Evolutionary conservation across 2,329 filamentous ascomycete genomes (phyloP), one percentile per base, ranked within the genome.

Genomic region (Didymosphaeria variabile): DNA sequence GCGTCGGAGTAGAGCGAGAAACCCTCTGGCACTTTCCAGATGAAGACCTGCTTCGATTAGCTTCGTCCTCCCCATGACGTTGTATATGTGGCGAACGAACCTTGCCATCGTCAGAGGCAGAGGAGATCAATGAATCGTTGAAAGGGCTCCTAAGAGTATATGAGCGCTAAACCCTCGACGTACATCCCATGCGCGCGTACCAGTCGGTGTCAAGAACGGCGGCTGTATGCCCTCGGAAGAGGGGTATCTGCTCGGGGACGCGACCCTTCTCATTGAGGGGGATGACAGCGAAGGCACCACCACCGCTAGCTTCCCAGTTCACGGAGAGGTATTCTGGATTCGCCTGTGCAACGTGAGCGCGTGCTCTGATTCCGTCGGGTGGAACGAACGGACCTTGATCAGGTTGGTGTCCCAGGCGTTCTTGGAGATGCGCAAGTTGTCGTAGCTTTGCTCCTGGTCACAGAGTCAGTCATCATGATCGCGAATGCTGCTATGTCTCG

Each of bases 331-430:
- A 98, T 80, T 97, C 90, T 53, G 95, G 94, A 80, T 99, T 99
- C 79, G 89, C 95, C 93, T 96, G 77, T 54, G 67, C 29, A 57
- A 59, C 60, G 61, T 77, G 61, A 75, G 71, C 69, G 66, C 59
- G 59, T 56, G 65, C 31, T 44, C 57, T 59, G 49, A 59, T 52
- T 62, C 64, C 70, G 62, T 57, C 59, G 65, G 70, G 70, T 72
- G 73, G 57, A 52, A 54, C 50, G 63, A 55, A 77, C 85, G 79
- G 80, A 96, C 93, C 90, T 98, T 98, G 83, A 98, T 87, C 76
- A 99, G 84, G 47, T 99, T 99, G 75, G 94, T 97, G 81, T 99
- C 95, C 95, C 95, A 99, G 58, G 95, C 95, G 89, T 99, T 99
- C 81, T 91, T 92, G 76, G 93, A 97, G 81, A 99, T 93, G 79